Percentiles rank a stretch among this genome's conserved stretches.
These are phyloP conservation scores for Aspergillus nomiae DNA, from an alignment of 2,329 filamentous ascomycete genomes.

Conservation along the genomic window DNA sequence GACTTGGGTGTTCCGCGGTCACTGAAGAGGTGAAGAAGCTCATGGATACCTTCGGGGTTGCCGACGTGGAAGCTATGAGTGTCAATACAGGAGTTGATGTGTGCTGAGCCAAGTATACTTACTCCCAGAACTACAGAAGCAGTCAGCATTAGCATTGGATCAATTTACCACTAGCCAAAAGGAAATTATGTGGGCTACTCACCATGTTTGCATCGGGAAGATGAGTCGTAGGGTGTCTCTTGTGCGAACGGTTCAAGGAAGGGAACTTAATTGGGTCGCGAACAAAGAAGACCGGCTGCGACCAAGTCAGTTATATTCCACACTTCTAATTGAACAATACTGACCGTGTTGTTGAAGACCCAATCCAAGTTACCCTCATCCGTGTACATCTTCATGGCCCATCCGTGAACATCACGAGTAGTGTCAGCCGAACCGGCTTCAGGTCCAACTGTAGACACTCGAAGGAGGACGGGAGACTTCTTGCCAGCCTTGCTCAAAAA, in stretches of 20 bases:
- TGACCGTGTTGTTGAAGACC: conserved; percentile 71
- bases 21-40: conserved; percentile 64
- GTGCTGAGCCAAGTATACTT: background rate
- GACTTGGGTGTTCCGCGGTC: conserved; percentile 65
- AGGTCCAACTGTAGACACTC: conserved; percentile 74
- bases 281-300: conserved; percentile 67
- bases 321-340: background rate
- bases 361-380: conserved; percentile 75
- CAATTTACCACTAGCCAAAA: background rate
- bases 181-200: background rate
- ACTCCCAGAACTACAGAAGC: conserved; percentile 8
- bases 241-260: conserved; percentile 70
- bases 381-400: conserved; percentile 74
- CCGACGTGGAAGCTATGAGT: conserved; percentile 28
- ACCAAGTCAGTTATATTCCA: background rate
- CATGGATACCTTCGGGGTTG: conserved; percentile 63
- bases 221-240: conserved; percentile 52
- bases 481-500: conserved; percentile 58
- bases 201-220: conserved; percentile 31
- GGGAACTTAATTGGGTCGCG: conserved; percentile 70
- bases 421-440: conserved; percentile 74
- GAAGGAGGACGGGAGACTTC: conserved; percentile 54
- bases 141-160: background rate
- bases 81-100: conserved; percentile 3
- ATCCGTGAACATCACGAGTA: conserved; percentile 75